Conservation (phyloP, 2,329 filamentous ascomycete genomes). For the Fulvia fulva region DNA sequence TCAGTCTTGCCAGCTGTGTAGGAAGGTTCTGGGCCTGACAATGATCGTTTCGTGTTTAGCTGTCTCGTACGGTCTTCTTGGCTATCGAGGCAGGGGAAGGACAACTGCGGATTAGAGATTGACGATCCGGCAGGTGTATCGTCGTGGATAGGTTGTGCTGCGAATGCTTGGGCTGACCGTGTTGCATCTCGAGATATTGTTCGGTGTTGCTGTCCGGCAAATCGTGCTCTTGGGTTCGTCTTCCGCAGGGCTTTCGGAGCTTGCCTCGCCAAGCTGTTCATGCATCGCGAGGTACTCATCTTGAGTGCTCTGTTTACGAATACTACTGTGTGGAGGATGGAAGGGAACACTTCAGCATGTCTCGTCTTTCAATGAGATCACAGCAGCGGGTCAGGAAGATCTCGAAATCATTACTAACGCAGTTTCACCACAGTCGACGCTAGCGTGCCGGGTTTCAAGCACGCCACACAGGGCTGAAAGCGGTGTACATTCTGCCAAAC, state of each 20-base stretch:
- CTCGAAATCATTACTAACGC: background rate
- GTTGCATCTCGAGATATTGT: constrained; percentile 11
- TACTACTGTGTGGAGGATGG: too few species aligned
- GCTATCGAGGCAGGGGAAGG: constrained; percentile 85
- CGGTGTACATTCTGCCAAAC: background rate
- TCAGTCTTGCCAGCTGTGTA: constrained; percentile 89
- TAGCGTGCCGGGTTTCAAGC: background rate
- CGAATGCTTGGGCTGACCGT: constrained; percentile 19
- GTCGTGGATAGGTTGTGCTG: constrained; percentile 24
- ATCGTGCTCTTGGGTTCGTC: constrained; percentile 10
- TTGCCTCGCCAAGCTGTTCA: constrained; percentile 4
- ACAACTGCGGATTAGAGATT: constrained; percentile 75
- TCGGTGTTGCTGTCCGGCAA: constrained; percentile 5
- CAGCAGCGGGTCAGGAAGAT: background rate
- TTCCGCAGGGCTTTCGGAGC: constrained; percentile 12
- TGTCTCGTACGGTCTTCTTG: constrained; percentile 69
- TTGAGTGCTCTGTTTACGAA: background rate
- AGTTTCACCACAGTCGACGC: background rate
- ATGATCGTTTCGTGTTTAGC: constrained; percentile 62
- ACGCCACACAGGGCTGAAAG: background rate
- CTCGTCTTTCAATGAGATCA: background rate
- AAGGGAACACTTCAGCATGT: background rate
- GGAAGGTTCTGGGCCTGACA: constrained; percentile 80
- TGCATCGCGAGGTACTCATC: constrained; percentile 12
- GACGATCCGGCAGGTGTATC: constrained; percentile 26